Evolutionary conservation across 2,329 filamentous ascomycete genomes (phyloP), one percentile per base, ranked within the genome.

Genomic region (Dactylellina leptospora): DNA sequence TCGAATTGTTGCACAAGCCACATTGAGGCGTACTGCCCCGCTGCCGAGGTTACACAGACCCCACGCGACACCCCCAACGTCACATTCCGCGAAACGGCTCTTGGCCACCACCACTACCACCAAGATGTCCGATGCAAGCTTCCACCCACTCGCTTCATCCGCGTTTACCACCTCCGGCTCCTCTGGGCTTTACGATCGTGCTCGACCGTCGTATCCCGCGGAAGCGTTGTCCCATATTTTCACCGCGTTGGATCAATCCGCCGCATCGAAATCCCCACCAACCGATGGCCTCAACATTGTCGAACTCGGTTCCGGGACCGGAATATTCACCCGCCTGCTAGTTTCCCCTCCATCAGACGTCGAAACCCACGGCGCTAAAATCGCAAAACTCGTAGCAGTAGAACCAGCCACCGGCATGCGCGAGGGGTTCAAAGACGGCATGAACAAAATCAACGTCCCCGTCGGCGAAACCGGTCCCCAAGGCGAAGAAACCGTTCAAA

Each of bases 161-260:
- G 69, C 60, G 5, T 73, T 73, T 27, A 56, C 61, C 6, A 61
- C 56, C 5, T 73, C 69, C 25, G 69, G 69, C 25, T 45, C 54
- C 10, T 73, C 69, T n/a, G 69, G 69, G 1, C 60, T 73, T 11
- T 73, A 73, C 33, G 69, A 73, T 18, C 48, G 55, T 5, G 69
- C 69, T 2, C 47, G 69, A 0, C 69, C 69, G 4, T 68, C 69
- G 1, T 73, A 73, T 27, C 69, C 69, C 1, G 8, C 60, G 4
- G 48, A 47, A 45, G 48, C 69, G 3, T 50, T 73, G 2, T 55
- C 16, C 8, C 56, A 50, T 5, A 53, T 73, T 33, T 73, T 73
- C 16, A 20, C 36, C 16, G 55, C 69, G 5, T 27, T 72, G 13
- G 44, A 64, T 8, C n/a, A 25, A 9, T 64, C 51, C 4, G n/a